Conservation (phyloP, 495 filamentous ascomycete species). For the Xylaria acuta region DNA sequence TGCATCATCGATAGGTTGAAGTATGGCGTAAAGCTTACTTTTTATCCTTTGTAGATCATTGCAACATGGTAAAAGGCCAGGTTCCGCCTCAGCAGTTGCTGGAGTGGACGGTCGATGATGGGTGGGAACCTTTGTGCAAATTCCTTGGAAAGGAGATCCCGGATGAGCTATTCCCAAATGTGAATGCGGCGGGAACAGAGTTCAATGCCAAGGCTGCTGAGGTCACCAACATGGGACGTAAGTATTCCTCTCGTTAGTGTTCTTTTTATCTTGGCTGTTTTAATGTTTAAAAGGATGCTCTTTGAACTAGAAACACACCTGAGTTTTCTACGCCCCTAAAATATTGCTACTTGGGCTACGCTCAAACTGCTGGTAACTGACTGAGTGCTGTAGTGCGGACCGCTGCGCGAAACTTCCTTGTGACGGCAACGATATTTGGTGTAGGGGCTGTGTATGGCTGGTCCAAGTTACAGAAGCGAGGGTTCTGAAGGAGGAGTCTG, state of each 20-base stretch:
- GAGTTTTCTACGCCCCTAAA: background rate
- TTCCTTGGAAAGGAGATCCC: conserved; percentile 43
- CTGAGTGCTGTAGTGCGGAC: background rate
- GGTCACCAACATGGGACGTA: background rate
- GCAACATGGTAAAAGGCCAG: conserved; percentile 26
- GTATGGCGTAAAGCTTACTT: background rate
- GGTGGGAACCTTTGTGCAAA: conserved; percentile 47
- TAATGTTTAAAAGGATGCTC: background rate
- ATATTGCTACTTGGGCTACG: background rate
- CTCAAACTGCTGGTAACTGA: background rate
- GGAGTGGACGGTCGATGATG: conserved; percentile 37
- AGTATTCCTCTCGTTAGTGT: background rate
- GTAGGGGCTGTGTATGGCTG: background rate
- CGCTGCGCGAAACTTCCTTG: background rate
- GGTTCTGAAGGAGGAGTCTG: background rate
- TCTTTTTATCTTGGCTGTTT: background rate
- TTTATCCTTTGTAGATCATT: conserved; percentile 17
- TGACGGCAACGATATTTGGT: background rate
- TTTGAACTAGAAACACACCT: background rate
- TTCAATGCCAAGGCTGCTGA: background rate
- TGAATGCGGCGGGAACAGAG: conserved; percentile 18
- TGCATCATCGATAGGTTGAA: background rate
- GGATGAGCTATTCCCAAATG: conserved; percentile 35
- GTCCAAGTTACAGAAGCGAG: background rate
- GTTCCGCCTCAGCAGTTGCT: conserved; percentile 32